These are phyloP conservation scores for Sophora flavescens DNA, from an alignment of 306 rosid species.

Conservation along the genomic window DNA sequence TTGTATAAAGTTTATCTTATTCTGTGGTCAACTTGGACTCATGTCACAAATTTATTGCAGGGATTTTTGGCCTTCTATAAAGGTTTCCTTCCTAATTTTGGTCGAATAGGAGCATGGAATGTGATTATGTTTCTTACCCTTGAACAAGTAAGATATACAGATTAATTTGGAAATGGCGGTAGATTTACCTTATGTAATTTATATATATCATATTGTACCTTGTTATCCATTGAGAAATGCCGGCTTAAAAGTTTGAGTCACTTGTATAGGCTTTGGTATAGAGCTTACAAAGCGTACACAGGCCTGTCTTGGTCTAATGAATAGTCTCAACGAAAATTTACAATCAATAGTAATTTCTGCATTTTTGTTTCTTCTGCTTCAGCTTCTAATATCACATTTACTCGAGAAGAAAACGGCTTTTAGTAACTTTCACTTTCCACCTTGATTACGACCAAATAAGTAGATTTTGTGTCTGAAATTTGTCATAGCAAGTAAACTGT, in stretches of 20 bases:
- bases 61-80: slow-evolving; percentile 93
- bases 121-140: slow-evolving; percentile 84
- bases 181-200: slow-evolving; percentile 22
- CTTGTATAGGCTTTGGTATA: slow-evolving; percentile 14
- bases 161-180: slow-evolving; percentile 5
- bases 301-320: slow-evolving; percentile 8
- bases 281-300: not conserved
- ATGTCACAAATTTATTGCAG: slow-evolving; percentile 60
- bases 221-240: slow-evolving; percentile 25
- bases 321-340: slow-evolving; percentile 11
- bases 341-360: not conserved
- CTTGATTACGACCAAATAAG: slow-evolving; percentile 13
- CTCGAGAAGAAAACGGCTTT: slow-evolving; percentile 16
- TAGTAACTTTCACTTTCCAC: slow-evolving; percentile 18
- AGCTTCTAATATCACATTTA: slow-evolving; percentile 14
- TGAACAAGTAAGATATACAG: slow-evolving; percentile 80
- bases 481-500: too few relatives aligned
- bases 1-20: slow-evolving; percentile 20
- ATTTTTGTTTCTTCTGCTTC: slow-evolving; percentile 11
- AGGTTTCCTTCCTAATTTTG: slow-evolving; percentile 91
- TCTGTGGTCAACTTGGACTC: slow-evolving; percentile 27
- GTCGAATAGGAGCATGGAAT: slow-evolving; percentile 91
- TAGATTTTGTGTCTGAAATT: slow-evolving; percentile 4
- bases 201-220: not conserved
- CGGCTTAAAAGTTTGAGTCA: slow-evolving; percentile 20